Evolutionary conservation across 371 early-diverging fungal genomes (phyloP), one percentile per base, ranked within the genome.

Genomic region (Scutellospora calospora): DNA sequence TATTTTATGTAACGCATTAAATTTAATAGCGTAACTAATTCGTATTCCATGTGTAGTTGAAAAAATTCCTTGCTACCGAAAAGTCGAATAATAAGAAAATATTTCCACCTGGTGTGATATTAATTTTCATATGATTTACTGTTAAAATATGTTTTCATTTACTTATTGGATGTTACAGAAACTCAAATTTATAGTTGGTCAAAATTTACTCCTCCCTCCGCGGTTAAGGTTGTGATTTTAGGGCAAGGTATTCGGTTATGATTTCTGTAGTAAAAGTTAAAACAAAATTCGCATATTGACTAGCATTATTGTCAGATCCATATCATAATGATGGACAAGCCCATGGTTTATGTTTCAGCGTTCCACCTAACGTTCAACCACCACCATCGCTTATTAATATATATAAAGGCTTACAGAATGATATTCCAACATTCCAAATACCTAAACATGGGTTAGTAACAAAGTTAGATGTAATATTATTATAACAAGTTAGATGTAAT

Each of bases 321-420:
- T 99, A 99, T 87, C 99, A 99, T 84, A 93, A 94, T 20, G 87
- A 85, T 12, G 90, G 90, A 57, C 99, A 99, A 85, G 99, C 99
- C 4, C 98, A 95, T 83, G 99, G 92, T 3, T 85, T 97, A 57
- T 94, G 94, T 81, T 97, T 97, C 85, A 94, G 94, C 80, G 99
- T 99, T 45, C 86, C 89, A 27, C 90, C 91, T 63, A 95, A 94
- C 3, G 92, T 95, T 0, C 83, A 81, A 6, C 82, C 87, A 0
- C 99, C 99, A 35, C 99, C 98, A 6, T 97, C 98, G 3, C 90
- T 99, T 20, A 84, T 87, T 51, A 99, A 99, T 87, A 99, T 99
- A 83, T 98, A 92, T 87, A 93, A 93, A 82, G 97, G 94, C 60
- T 83, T 99, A 20, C 83, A 91, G 57, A 84, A 72, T 6, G 96